Evolutionary conservation across 345 rosid genomes (phyloP).

Genomic region (Lumnitzera littorea): DNA sequence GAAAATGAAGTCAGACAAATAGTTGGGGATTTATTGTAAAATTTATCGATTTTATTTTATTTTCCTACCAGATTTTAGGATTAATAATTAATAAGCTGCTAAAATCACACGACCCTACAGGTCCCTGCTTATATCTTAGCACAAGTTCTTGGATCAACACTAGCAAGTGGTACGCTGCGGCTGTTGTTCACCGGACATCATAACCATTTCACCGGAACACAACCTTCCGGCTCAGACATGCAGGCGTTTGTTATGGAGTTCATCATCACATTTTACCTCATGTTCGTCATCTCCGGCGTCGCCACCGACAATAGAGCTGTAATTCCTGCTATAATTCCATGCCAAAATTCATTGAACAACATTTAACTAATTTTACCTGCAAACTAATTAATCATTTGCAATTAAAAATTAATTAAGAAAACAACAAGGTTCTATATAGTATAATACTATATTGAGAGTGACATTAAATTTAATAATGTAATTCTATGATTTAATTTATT

Average conservation of each 20-base stretch:
- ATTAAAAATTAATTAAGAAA: too few species aligned
- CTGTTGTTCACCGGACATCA: slow-evolving; percentile 55
- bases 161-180: slow-evolving; percentile 76
- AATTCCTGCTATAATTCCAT: slow-evolving; percentile 14
- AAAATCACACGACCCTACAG: slow-evolving; percentile 15
- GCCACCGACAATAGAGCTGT: slow-evolving; percentile 95
- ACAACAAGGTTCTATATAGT: not conserved
- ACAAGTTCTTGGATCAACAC: slow-evolving; percentile 68
- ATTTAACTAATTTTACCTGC: not conserved
- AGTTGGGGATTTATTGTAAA: too few species aligned
- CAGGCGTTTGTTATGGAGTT: slow-evolving; percentile 84
- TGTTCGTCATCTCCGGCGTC: slow-evolving; percentile 84
- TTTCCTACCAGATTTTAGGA: too few species aligned
- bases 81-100: too few species aligned
- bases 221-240: slow-evolving; percentile 54
- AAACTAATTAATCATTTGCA: not conserved
- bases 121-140: slow-evolving; percentile 68
- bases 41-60: too few species aligned
- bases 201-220: slow-evolving; percentile 65
- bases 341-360: too few species aligned
- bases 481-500: too few species aligned
- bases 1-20: too few species aligned
- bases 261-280: slow-evolving; percentile 88
- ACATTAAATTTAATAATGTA: too few species aligned
- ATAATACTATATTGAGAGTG: not conserved